These are phyloP conservation scores for Begonia loranthoides DNA, from an alignment of 306 rosid species.

Conservation along the genomic window DNA sequence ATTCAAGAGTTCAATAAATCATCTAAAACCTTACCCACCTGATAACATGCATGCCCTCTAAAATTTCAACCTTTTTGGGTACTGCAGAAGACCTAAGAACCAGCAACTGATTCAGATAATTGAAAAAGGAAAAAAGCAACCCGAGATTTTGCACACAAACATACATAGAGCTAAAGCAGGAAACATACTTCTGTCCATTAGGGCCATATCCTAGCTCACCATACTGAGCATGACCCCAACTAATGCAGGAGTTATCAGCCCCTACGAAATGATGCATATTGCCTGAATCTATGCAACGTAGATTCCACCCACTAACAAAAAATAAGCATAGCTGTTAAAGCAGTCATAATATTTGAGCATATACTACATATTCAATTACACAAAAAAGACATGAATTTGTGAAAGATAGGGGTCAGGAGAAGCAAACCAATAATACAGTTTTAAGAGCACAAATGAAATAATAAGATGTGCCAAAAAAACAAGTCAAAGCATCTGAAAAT, in stretches of 20 bases:
- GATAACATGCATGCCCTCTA: slow-evolving; percentile 85
- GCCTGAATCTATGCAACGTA: slow-evolving; percentile 98
- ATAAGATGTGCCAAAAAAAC: too few species aligned
- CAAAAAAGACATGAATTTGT: too few species aligned
- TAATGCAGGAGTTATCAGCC: slow-evolving; percentile 93
- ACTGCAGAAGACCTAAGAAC: slow-evolving; percentile 69
- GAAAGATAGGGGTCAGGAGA: too few species aligned
- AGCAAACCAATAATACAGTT: too few species aligned
- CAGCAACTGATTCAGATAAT: slow-evolving; percentile 3
- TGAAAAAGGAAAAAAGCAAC: not conserved
- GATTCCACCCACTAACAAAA: slow-evolving; percentile 72
- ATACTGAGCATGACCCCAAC: slow-evolving; percentile 97
- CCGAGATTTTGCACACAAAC: too few species aligned
- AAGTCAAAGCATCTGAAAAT: not conserved
- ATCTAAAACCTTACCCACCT: too few species aligned
- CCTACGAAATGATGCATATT: slow-evolving; percentile 93
- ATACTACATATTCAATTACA: too few species aligned
- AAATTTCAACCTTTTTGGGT: slow-evolving; percentile 90
- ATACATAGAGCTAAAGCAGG: not conserved
- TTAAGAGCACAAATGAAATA: too few species aligned
- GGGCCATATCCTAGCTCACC: slow-evolving; percentile 99
- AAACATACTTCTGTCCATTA: slow-evolving; percentile 75
- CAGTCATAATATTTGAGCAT: too few species aligned
- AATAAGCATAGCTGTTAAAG: too few species aligned
- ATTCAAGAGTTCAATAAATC: too few species aligned